These are phyloP conservation scores for Eustoma russellianum DNA, from an alignment of 257 asterid species.

Conservation along the genomic window DNA sequence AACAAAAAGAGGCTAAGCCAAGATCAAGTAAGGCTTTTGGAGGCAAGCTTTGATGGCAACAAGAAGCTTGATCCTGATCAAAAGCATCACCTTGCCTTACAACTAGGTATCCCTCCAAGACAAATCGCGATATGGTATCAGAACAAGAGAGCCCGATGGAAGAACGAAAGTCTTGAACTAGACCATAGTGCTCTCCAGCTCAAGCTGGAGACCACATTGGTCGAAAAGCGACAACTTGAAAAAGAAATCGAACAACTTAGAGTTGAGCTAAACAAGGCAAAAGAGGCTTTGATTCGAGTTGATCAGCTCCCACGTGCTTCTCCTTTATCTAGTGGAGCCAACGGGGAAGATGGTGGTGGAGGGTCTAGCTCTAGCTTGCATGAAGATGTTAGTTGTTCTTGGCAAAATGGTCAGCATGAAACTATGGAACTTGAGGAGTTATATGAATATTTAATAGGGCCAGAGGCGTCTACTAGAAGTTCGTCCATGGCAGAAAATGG, in stretches of 20 bases:
- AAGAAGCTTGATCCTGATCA: constrained; percentile 78
- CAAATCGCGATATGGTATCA: constrained; percentile 95
- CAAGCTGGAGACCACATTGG: constrained; percentile 45
- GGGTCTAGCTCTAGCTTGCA: constrained; percentile 36
- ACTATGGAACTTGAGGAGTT: constrained; percentile 50
- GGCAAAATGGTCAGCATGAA: constrained; percentile 28
- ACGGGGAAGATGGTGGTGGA: constrained; percentile 35
- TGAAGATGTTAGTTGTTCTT: constrained; percentile 51
- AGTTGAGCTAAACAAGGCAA: constrained; percentile 44
- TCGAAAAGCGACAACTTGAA: constrained; percentile 48
- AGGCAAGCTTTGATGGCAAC: constrained; percentile 52
- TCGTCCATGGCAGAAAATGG: constrained; percentile 16
- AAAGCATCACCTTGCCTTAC: constrained; percentile 60
- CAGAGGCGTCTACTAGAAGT: constrained; percentile 14
- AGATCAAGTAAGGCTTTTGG: constrained; percentile 63
- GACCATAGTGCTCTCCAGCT: constrained; percentile 50
- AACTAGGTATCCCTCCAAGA: constrained; percentile 68
- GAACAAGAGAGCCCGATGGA: constrained; percentile 84
- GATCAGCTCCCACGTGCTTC: constrained; percentile 24
- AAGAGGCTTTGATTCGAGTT: constrained; percentile 26
- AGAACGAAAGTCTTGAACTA: constrained; percentile 66
- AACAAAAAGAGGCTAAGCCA: constrained; percentile 58
- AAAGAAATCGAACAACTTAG: constrained; percentile 43
- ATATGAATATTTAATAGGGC: constrained; percentile 53
- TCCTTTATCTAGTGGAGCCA: constrained; percentile 48